Conservation (phyloP, 495 filamentous ascomycete genomes). For the Daldinia bambusicola region DNA sequence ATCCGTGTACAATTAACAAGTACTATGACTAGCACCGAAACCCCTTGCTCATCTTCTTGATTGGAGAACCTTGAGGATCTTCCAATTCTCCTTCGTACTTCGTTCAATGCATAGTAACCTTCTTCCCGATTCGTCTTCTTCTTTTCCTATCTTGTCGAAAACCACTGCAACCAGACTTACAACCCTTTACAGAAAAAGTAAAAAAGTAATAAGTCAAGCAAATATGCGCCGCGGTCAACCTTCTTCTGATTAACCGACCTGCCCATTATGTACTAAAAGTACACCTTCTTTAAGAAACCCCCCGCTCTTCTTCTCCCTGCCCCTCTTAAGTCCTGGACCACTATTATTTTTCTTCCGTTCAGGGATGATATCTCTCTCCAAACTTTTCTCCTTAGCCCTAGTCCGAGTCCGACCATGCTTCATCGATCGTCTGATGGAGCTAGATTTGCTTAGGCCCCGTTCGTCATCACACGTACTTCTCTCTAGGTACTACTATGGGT, state of each 20-base stretch:
- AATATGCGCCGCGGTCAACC: slow-evolving; percentile 25
- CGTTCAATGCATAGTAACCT: slow-evolving; percentile 21
- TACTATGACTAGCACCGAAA: background rate
- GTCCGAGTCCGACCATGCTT: slow-evolving; percentile 46
- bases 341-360: slow-evolving; percentile 30
- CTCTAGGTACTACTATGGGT: slow-evolving; percentile 9
- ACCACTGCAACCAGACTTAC: background rate
- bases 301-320: slow-evolving; percentile 24
- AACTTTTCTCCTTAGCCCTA: slow-evolving; percentile 41
- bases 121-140: slow-evolving; percentile 12
- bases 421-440: slow-evolving; percentile 48
- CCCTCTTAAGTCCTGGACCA: slow-evolving; percentile 29
- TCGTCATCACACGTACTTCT: slow-evolving; percentile 38
- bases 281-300: background rate
- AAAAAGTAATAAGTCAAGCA: no score
- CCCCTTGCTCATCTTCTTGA: slow-evolving; percentile 32
- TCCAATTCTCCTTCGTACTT: slow-evolving; percentile 7
- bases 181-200: slow-evolving; percentile 16
- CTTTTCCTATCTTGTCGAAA: slow-evolving; percentile 14
- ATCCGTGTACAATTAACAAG: slow-evolving; percentile 21
- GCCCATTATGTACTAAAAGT: slow-evolving; percentile 17
- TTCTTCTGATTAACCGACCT: slow-evolving; percentile 23
- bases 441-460: slow-evolving; percentile 46
- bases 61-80: slow-evolving; percentile 45
- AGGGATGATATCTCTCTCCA: slow-evolving; percentile 43